Percentiles rank a stretch among this genome's conserved stretches.
Conservation (phyloP, 352 stramenopile species). For the Phytophthora pistaciae region DNA sequence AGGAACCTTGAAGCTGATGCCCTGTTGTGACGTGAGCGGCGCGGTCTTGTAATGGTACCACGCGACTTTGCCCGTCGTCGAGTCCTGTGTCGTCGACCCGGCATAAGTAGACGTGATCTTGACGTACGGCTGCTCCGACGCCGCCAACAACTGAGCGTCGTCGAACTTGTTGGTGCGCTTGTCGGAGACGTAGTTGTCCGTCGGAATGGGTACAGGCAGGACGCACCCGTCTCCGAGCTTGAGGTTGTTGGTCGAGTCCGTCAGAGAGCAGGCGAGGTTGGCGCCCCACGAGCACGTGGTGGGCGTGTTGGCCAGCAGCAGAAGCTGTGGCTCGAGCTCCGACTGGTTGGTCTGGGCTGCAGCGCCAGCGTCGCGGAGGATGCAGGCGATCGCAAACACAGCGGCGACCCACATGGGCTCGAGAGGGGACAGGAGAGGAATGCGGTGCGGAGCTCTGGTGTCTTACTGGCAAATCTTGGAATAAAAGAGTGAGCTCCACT, state of each 20-base stretch:
- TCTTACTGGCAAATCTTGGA: not conserved
- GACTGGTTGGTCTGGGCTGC: not conserved
- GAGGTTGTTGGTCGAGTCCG: not conserved
- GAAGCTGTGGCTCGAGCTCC: not conserved
- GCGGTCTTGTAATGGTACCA: slow-evolving; percentile 51
- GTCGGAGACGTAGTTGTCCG: slow-evolving; percentile 60
- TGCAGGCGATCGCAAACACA: not conserved
- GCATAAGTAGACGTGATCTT: not conserved
- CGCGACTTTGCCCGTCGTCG: not conserved
- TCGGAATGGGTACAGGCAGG: slow-evolving; percentile 41
- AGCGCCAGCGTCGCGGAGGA: not conserved
- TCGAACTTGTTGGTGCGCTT: slow-evolving; percentile 37
- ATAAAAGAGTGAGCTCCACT: not conserved
- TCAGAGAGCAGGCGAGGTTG: not conserved
- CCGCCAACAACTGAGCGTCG: not conserved
- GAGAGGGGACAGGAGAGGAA: not conserved
- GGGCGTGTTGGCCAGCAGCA: not conserved
- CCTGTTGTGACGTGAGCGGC: slow-evolving; percentile 32
- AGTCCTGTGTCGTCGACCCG: not conserved
- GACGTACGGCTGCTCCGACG: slow-evolving; percentile 8
- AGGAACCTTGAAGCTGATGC: slow-evolving; percentile 36
- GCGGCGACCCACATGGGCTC: not conserved
- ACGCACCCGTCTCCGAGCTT: slow-evolving; percentile 4
- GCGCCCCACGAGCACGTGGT: not conserved
- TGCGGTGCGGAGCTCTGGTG: not conserved